A percentile compares a stretch with the other conserved stretches of the same genome.
Evolutionary conservation across 768 basidiomycete genomes (phyloP).

Genomic region (Lyophyllum shimeji): DNA sequence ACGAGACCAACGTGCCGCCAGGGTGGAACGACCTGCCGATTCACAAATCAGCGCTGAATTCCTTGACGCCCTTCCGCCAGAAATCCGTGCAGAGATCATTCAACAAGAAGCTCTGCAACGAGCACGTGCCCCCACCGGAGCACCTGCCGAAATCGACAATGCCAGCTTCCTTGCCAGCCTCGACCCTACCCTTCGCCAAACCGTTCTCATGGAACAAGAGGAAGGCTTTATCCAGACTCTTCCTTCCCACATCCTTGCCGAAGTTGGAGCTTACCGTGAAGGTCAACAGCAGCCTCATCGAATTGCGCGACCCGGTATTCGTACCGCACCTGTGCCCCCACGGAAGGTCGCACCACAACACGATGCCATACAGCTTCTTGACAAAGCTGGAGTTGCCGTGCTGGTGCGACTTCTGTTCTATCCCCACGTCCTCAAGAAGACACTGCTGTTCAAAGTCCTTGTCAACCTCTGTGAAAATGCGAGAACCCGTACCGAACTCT

Average conservation of each 20-base stretch:
- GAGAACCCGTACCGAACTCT: conserved; percentile 86
- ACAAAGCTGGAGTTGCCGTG: conserved; percentile 84
- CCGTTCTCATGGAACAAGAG: conserved; percentile 88
- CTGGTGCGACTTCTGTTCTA: conserved; percentile 94
- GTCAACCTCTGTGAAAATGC: conserved; percentile 95
- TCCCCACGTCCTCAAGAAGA: conserved; percentile 88
- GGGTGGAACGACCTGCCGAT: conserved; percentile 71
- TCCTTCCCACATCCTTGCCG: conserved; percentile 84
- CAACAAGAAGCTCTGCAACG: conserved; percentile 92
- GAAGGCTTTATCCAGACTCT: conserved; percentile 81
- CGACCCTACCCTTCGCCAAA: conserved; percentile 85
- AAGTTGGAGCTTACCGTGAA: conserved; percentile 74
- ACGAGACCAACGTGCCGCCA: conserved; percentile 82
- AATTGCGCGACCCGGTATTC: conserved; percentile 29
- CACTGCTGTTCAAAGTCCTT: conserved; percentile 82
- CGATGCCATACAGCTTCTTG: conserved; percentile 91
- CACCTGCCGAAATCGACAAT: conserved; percentile 77
- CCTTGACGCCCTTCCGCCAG: conserved; percentile 92
- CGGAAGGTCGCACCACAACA: conserved; percentile 62
- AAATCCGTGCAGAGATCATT: conserved; percentile 94
- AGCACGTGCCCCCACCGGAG: conserved; percentile 56
- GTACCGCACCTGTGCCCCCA: conserved; percentile 25
- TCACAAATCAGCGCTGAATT: conserved; percentile 95
- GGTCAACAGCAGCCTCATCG: conserved; percentile 36
- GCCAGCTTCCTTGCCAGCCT: conserved; percentile 91